Conservation (phyloP, 371 early-diverging fungal genomes). For the Saksenaea vasiformis region DNA sequence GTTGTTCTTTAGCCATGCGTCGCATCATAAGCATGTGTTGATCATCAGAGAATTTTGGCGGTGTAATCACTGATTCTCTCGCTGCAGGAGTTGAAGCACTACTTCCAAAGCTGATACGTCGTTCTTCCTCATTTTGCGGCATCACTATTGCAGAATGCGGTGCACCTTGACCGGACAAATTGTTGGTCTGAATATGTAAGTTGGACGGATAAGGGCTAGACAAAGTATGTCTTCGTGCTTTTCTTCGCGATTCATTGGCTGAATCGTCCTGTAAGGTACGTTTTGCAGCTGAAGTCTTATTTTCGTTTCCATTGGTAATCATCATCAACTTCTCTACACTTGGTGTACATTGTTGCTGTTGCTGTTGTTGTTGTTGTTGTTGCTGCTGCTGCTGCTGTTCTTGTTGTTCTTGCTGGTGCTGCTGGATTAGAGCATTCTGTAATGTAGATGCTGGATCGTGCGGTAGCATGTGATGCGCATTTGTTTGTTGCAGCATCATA, state of each 20-base stretch:
- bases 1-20: constrained; percentile 18
- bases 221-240: constrained; percentile 16
- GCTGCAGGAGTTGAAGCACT: constrained; percentile 9
- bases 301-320: not conserved
- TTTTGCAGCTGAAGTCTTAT: not conserved
- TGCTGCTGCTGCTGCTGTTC: too few species aligned
- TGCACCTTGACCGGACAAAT: not conserved
- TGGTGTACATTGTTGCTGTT: too few species aligned
- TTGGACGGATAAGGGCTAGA: constrained; percentile 16
- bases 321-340: not conserved
- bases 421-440: not conserved
- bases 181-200: constrained; percentile 6
- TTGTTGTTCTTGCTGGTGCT: not conserved
- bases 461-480: not conserved
- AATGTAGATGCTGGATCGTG: not conserved
- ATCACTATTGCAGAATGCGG: constrained; percentile 12
- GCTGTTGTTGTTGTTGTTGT: too few species aligned
- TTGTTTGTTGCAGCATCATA: not conserved
- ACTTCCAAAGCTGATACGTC: constrained; percentile 9
- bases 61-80: not conserved
- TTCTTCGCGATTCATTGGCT: constrained; percentile 3
- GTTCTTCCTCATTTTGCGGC: not conserved
- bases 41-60: constrained; percentile 10
- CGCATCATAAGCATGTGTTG: constrained; percentile 14
- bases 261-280: not conserved